Percentiles rank a stretch among this genome's conserved stretches.
phyloP scores from a whole-genome alignment of 2,329 filamentous ascomycete species.

The Fusarium nanum region DNA sequence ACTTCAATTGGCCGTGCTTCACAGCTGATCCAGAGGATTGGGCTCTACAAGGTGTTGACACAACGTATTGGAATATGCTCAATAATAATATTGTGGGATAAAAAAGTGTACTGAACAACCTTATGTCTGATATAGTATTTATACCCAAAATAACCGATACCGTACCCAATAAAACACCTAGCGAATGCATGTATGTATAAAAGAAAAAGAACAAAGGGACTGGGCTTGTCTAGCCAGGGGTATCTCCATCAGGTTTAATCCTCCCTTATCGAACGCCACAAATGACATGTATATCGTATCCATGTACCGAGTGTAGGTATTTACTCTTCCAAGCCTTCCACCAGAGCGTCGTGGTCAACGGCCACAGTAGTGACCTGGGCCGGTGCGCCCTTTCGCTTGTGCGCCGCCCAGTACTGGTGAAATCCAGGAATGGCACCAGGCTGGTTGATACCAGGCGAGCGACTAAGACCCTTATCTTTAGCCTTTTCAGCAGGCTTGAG shows the following conservation, averaged over 20 bases:
- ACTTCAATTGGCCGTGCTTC: constrained; percentile 43
- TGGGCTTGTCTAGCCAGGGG: constrained; percentile 43
- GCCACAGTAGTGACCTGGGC: constrained; percentile 67
- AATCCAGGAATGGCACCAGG: constrained; percentile 80
- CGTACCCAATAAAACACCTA: constrained; percentile 28
- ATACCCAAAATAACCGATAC: constrained; percentile 26
- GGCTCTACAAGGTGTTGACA: constrained; percentile 57
- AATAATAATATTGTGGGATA: constrained; percentile 39
- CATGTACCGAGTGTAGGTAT: constrained; percentile 7
- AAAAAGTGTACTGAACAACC: not conserved
- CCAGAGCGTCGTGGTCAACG: constrained; percentile 70
- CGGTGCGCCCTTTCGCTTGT: constrained; percentile 64
- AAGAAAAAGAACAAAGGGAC: constrained; percentile 34
- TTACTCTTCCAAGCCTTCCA: constrained; percentile 63
- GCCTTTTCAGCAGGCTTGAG: constrained; percentile 43
- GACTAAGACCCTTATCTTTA: constrained; percentile 55
- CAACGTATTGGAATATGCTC: constrained; percentile 51
- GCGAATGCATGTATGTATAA: constrained; percentile 27
- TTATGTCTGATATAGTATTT: constrained; percentile 33
- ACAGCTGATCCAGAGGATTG: constrained; percentile 53
- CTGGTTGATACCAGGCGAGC: constrained; percentile 82
- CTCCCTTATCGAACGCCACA: constrained; percentile 41
- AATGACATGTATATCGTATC: constrained; percentile 33
- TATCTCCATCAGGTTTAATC: constrained; percentile 43
- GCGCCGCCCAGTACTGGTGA: constrained; percentile 64